Base-by-base conservation (phyloP, 1,139 yeast species). In the Candida freyschussii region DNA sequence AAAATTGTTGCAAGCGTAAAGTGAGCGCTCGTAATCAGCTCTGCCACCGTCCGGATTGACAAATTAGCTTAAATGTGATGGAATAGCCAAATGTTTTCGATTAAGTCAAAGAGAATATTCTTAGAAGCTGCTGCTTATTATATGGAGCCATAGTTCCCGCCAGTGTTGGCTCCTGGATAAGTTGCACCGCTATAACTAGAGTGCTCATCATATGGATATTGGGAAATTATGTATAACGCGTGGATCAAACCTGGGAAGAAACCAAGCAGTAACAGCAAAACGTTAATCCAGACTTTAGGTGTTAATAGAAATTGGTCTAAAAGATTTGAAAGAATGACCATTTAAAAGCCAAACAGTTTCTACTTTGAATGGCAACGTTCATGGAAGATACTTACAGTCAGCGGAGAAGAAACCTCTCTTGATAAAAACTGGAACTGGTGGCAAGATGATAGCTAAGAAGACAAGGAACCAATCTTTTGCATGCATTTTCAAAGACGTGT, bases 401-500 rank as follows among this genome's bases (percentile, higher is more conserved):
- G 78, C 75, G 5, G 86, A 72, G 48, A 73, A 73, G 47, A 80
- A 57, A 1, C 95, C 95, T 44, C 87, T 65, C 58, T 84, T 84
- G 44, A 85, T 60, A 43, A 79, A 70, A 18, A 86, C 95, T 9
- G 95, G 89, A 21, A 85, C 62, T 5, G 94, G 94, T 5, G 96
- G 96, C 32, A 84, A 52, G 52, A 85, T 75, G 42, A 85, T 71
- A n/a, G 94, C 89, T 37, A 85, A 56, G 33, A 85, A 66, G 17
- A 85, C 93, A 45, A 84, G 61, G 44, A 85, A 67, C 82, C 91
- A 80, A 59, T 85, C 95, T 56, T 72, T 72, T 26, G 83, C 74
- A 47, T 75, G 81, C 82, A 74, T 75, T 26, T 37, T 31, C 24
- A n/a, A 24, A 6, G 10, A n/a, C n/a, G n/a, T n/a, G n/a, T n/a